phyloP scores from a whole-genome alignment of 2,329 filamentous ascomycete genomes.

The Gnomoniopsis smithogilvyi region DNA sequence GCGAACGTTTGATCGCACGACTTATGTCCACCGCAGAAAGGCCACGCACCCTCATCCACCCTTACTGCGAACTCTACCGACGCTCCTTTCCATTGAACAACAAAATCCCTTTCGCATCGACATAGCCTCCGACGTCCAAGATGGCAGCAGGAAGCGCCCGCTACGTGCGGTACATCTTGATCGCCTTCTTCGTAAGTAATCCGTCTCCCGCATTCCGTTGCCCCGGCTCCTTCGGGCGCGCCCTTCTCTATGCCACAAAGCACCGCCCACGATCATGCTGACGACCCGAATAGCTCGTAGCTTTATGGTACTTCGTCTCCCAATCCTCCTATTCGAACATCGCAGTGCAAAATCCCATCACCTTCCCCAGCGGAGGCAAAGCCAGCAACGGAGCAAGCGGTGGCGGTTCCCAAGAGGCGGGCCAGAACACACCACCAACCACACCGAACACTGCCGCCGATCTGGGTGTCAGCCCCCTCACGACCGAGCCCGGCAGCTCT shows the following conservation, averaged over 20 bases:
- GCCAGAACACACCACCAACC: constrained; percentile 17
- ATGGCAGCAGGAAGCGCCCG: constrained; percentile 69
- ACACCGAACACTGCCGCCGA: constrained; percentile 24
- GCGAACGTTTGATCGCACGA: constrained; percentile 1
- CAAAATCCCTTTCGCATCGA: neutral
- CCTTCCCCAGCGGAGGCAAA: constrained; percentile 33
- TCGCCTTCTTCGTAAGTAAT: constrained; percentile 75
- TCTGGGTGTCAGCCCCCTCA: constrained; percentile 42
- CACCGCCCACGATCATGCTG: constrained; percentile 20
- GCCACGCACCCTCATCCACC: constrained; percentile 7
- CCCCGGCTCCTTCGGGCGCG: constrained; percentile 18
- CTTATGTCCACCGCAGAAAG: constrained; percentile 1
- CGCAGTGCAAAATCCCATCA: constrained; percentile 41
- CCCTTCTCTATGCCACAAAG: constrained; percentile 8
- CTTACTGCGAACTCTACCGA: constrained; percentile 8
- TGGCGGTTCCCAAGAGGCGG: constrained; percentile 4
- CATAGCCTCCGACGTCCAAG: constrained; percentile 24
- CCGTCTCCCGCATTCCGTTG: neutral
- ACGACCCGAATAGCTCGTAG: constrained; percentile 47
- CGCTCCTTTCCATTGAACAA: neutral
- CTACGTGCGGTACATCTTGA: constrained; percentile 74
- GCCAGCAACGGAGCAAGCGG: constrained; percentile 14
- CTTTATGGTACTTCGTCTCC: constrained; percentile 77
- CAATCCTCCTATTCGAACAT: constrained; percentile 47
- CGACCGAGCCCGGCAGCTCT: constrained; percentile 46